These are phyloP conservation scores for Aspergillus proliferans DNA, from an alignment of 2,329 filamentous ascomycete genomes.

Conservation along the genomic window DNA sequence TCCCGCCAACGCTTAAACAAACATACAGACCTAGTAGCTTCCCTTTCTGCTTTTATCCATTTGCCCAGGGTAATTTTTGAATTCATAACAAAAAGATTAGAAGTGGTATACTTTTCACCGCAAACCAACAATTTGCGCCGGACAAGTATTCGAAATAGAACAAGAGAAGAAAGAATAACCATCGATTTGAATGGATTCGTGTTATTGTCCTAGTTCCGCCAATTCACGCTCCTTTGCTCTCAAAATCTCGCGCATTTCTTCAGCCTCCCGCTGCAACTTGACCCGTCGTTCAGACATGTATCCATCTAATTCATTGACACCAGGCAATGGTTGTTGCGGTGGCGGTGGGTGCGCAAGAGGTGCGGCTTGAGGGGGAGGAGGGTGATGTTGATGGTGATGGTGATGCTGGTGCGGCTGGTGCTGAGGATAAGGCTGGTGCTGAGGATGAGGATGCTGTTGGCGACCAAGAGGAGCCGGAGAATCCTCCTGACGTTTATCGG, in stretches of 20 bases:
- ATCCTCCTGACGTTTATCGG: constrained; percentile 38
- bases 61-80: constrained; percentile 8
- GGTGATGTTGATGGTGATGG: constrained; percentile 14
- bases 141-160: constrained; percentile 7
- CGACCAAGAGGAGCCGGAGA: constrained; percentile 27
- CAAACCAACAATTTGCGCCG: constrained; percentile 13
- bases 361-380: constrained; percentile 15
- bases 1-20: constrained; percentile 17
- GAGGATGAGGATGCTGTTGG: constrained; percentile 27
- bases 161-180: constrained; percentile 5
- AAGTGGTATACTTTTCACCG: constrained; percentile 13
- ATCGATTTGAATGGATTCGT: background rate
- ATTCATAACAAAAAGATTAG: constrained; percentile 1
- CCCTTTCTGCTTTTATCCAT: constrained; percentile 1
- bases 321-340: constrained; percentile 20
- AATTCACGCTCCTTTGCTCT: constrained; percentile 69
- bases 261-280: constrained; percentile 64
- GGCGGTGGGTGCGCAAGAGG: constrained; percentile 14
- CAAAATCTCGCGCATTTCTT: constrained; percentile 67
- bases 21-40: constrained; percentile 2
- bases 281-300: constrained; percentile 58
- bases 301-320: constrained; percentile 44
- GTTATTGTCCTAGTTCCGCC: constrained; percentile 43
- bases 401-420: constrained; percentile 18
- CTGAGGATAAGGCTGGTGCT: constrained; percentile 14